Evolutionary conservation across 768 basidiomycete genomes (phyloP), one percentile per base, ranked within the genome.

Genomic region (Pisolithus tinctorius): DNA sequence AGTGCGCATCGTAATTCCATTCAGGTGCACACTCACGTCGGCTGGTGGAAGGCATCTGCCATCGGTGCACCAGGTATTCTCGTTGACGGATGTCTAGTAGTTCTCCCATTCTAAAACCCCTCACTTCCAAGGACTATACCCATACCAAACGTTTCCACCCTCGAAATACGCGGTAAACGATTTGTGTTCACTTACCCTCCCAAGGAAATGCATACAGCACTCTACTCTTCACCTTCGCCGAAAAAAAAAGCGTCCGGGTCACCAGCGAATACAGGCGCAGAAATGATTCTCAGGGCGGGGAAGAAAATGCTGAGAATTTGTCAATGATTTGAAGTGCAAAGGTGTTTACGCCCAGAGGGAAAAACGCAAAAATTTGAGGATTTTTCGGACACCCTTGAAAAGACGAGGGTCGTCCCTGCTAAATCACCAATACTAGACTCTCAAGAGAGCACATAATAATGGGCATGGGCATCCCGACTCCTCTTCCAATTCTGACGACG

Each of bases 171-270:
- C 60, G 75, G 74, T 41, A 88, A 87, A 58, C 74, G 78, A 6
- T 89, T 89, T 63, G 69, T 72, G n/a, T 88, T 88, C 63, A 73
- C 73, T 4, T 88, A 88, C 59, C 87, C 86, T 2, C 85, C 87
- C 5, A 87, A 86, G 60, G 81, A 85, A 42, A 68, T 84, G 29
- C 80, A 86, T 23, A 69, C 77, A 14, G 67, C 71, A 4, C 67
- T 79, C 23, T 72, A 77, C 37, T 72, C 75, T 6, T 78, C 80
- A 1, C 82, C 82, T 27, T 61, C 73, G 45, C 74, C 74, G 71
- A 55, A 45, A 73, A 71, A 49, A 43, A 57, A 31, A 9, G 10
- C 9, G 29, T 6, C 6, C 29, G 29, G 7, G 31, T 31, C 31
- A 31, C 2, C 29, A 30, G 9, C n/a, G n/a, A n/a, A 9, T 30